phyloP scores from a whole-genome alignment of 805 yeast species.

The Hemisphaericaspora nanyangensis region DNA sequence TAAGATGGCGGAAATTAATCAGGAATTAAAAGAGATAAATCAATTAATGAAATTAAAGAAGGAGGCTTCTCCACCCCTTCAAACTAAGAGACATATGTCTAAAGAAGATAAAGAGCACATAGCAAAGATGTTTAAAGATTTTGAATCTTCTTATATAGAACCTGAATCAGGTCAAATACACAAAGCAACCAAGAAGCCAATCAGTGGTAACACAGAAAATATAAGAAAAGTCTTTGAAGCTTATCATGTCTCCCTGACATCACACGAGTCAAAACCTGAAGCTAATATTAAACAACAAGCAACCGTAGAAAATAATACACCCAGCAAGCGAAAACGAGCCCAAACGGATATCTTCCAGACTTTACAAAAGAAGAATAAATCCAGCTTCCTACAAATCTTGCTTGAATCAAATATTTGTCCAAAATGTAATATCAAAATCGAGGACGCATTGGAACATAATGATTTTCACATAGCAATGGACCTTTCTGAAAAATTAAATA shows the following conservation, averaged over 20 bases:
- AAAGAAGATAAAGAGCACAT: constrained; percentile 23
- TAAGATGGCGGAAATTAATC: not conserved
- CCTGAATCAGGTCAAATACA: not conserved
- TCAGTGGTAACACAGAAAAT: not conserved
- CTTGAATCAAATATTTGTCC: constrained; percentile 20
- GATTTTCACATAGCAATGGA: constrained; percentile 54
- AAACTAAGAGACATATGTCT: constrained; percentile 3
- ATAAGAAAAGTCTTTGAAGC: constrained; percentile 1
- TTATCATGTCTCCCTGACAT: not conserved
- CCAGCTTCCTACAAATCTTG: constrained; percentile 13
- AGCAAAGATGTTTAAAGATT: constrained; percentile 22
- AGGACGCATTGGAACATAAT: constrained; percentile 44
- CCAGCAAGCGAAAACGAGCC: constrained; percentile 2
- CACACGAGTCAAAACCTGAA: not conserved
- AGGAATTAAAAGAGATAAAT: constrained; percentile 12
- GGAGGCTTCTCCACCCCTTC: not conserved
- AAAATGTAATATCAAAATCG: constrained; percentile 21
- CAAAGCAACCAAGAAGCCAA: not conserved
- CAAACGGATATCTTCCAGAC: constrained; percentile 6
- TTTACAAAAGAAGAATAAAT: constrained; percentile 5
- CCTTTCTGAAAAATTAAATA: constrained; percentile 41
- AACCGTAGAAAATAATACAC: not conserved
- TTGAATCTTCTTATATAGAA: constrained; percentile 3
- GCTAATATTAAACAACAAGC: not conserved
- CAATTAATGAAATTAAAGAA: not conserved